Evolutionary conservation across 106 monocot genomes (phyloP).

Genomic region (Posidonia australis): DNA sequence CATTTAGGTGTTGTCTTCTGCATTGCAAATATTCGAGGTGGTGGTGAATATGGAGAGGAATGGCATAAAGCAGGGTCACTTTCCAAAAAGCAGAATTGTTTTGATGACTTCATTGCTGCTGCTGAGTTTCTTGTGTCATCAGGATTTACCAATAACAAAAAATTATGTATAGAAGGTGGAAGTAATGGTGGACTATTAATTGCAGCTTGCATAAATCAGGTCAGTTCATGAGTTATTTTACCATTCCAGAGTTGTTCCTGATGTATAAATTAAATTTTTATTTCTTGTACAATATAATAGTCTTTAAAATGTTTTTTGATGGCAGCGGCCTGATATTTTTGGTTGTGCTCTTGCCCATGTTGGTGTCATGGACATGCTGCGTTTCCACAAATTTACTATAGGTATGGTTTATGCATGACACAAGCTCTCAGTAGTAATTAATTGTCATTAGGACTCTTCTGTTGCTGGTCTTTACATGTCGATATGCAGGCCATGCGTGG

Average conservation of each 20-base stretch:
- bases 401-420: conserved; percentile 11
- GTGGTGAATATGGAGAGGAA: conserved; percentile 97
- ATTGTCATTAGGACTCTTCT: not conserved
- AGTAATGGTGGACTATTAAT: conserved; percentile 97
- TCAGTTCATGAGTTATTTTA: not conserved
- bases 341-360: conserved; percentile 95
- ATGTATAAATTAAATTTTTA: not conserved
- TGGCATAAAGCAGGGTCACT: conserved; percentile 92
- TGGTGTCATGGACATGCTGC: conserved; percentile 99
- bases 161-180: conserved; percentile 85
- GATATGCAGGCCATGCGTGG: conserved; percentile 67
- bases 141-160: conserved; percentile 56
- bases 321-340: conserved; percentile 89
- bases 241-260: not conserved
- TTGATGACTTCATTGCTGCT: conserved; percentile 86
- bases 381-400: conserved; percentile 96
- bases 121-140: conserved; percentile 69
- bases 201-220: conserved; percentile 97
- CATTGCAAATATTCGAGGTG: conserved; percentile 89
- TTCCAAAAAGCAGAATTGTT: conserved; percentile 88
- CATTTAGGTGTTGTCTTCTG: conserved; percentile 65
- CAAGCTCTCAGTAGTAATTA: not conserved
- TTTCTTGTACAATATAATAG: not conserved
- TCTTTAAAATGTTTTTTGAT: conserved; percentile 1
- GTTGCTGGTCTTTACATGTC: not conserved